These are phyloP conservation scores for Annulohypoxylon bovei DNA, from an alignment of 495 filamentous ascomycete genomes.

Conservation along the genomic window DNA sequence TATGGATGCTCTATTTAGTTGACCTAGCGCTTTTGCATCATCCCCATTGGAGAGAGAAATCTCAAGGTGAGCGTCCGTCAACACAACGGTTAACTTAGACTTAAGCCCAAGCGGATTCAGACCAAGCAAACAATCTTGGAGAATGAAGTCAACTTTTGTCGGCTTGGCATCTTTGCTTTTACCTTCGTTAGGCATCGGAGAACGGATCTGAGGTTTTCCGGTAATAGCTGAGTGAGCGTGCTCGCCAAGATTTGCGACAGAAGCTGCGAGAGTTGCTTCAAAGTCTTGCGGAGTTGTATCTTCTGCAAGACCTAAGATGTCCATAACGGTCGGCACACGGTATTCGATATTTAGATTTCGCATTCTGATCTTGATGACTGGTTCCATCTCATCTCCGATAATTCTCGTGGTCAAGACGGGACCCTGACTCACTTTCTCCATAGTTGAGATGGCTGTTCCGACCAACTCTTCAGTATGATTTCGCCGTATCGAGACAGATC, in stretches of 20 bases:
- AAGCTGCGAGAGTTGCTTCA: conserved; percentile 78
- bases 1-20: conserved; percentile 80
- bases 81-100: conserved; percentile 78
- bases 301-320: conserved; percentile 74
- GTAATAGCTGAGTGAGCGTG: conserved; percentile 59
- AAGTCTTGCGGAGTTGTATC: conserved; percentile 76
- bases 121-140: conserved; percentile 83
- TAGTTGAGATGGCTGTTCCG: conserved; percentile 48
- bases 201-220: conserved; percentile 36
- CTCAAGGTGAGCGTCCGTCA: conserved; percentile 77
- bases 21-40: conserved; percentile 67
- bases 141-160: conserved; percentile 74
- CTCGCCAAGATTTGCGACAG: conserved; percentile 79
- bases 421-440: conserved; percentile 54
- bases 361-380: conserved; percentile 85
- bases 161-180: conserved; percentile 49
- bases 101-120: conserved; percentile 82
- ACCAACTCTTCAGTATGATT: conserved; percentile 77
- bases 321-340: conserved; percentile 80
- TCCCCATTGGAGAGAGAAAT: conserved; percentile 69
- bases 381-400: conserved; percentile 93
- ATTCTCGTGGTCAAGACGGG: conserved; percentile 71
- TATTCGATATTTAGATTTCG: conserved; percentile 86
- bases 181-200: conserved; percentile 28
- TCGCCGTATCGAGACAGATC: conserved; percentile 65